A percentile compares a stretch with the other conserved stretches of the same genome.
phyloP scores from a whole-genome alignment of 257 asterid species.

The Gentiana dahurica region DNA sequence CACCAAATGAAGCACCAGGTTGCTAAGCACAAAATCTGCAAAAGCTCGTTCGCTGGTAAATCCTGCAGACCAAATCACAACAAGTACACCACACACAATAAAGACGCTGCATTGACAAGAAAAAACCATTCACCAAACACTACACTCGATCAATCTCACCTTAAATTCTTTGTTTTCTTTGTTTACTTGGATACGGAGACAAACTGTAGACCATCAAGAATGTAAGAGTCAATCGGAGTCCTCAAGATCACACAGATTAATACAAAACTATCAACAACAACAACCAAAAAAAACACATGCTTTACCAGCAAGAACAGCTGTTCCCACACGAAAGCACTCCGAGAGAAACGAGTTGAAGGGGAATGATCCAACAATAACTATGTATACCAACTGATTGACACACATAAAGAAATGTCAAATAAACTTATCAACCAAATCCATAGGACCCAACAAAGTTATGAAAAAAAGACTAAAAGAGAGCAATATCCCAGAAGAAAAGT shows the following conservation, averaged over 20 bases:
- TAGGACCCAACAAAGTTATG: background rate
- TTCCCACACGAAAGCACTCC: slow-evolving; percentile 88
- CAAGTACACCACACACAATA: no score
- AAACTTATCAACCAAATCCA: background rate
- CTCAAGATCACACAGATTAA: background rate
- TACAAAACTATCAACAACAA: background rate
- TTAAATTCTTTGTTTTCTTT: slow-evolving; percentile 85
- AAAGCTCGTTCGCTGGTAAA: slow-evolving; percentile 91
- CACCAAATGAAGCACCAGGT: slow-evolving; percentile 92
- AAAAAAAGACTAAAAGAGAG: background rate
- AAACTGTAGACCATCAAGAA: slow-evolving; percentile 32
- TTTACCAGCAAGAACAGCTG: slow-evolving; percentile 94
- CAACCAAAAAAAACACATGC: slow-evolving; percentile 11
- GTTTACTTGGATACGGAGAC: slow-evolving; percentile 92
- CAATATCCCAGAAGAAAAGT: background rate
- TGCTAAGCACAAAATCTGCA: slow-evolving; percentile 93
- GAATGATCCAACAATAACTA: slow-evolving; percentile 89
- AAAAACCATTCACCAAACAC: no score
- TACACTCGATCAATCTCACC: slow-evolving; percentile 24
- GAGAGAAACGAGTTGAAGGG: slow-evolving; percentile 98
- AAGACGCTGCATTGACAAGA: no score
- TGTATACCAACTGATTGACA: slow-evolving; percentile 59
- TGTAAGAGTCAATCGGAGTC: background rate
- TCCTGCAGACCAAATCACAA: slow-evolving; percentile 43
- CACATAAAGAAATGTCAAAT: background rate